phyloP scores from a whole-genome alignment of 23 red algal species.

The Pyropia yezoensis region DNA sequence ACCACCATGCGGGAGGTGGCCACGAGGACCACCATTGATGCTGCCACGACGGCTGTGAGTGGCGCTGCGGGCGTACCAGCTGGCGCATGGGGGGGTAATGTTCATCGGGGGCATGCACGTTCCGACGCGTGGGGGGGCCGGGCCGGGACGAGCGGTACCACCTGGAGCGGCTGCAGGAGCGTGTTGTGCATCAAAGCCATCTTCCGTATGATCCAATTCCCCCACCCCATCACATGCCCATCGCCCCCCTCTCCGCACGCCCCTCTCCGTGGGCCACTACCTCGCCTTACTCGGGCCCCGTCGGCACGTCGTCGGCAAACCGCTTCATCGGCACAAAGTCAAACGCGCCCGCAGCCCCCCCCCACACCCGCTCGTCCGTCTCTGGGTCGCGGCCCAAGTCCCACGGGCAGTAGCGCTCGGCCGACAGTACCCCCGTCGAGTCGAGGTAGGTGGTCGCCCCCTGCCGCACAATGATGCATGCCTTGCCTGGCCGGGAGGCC shows the following conservation, averaged over 20 bases:
- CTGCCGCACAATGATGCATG: slow-evolving; percentile 58
- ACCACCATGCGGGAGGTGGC: slow-evolving; percentile 19
- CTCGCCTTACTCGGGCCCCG: slow-evolving; percentile 8
- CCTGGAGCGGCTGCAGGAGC: too few species aligned
- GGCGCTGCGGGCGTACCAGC: too few species aligned
- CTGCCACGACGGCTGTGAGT: too few species aligned
- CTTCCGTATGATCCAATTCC: too few species aligned
- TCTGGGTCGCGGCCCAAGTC: slow-evolving; percentile 73
- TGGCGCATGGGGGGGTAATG: too few species aligned
- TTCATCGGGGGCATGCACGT: too few species aligned
- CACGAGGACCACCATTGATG: slow-evolving; percentile 2
- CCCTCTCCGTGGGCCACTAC: too few species aligned
- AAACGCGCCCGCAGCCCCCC: slow-evolving; percentile 77
- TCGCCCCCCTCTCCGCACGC: too few species aligned
- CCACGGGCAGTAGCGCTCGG: slow-evolving; percentile 46
- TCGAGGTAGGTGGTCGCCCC: slow-evolving; percentile 70
- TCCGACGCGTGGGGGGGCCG: too few species aligned
- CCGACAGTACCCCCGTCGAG: slow-evolving; percentile 38
- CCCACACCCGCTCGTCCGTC: slow-evolving; percentile 82
- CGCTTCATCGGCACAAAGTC: slow-evolving; percentile 44
- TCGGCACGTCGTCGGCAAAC: slow-evolving; percentile 57
- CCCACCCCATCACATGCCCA: too few species aligned
- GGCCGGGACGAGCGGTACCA: too few species aligned
- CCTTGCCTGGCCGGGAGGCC: slow-evolving; percentile 60
- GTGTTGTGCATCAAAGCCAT: too few species aligned